Conservation (phyloP, 192 early-diverging fungal species). For the Dimargaris cristalligena region DNA sequence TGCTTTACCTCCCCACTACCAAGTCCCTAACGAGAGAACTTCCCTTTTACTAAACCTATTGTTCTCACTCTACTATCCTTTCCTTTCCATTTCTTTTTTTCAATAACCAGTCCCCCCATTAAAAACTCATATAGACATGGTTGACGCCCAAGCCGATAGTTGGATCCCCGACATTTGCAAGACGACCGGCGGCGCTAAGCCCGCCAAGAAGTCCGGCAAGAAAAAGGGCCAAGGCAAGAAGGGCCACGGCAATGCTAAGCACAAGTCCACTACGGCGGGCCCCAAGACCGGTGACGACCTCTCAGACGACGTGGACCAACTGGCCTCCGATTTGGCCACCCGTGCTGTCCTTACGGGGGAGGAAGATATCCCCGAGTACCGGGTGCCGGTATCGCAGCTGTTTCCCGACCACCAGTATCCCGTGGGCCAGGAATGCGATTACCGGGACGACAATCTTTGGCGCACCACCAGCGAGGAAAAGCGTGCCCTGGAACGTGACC, state of each 20-base stretch:
- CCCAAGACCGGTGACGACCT: neutral
- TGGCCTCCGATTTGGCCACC: neutral
- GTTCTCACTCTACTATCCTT: too few species aligned
- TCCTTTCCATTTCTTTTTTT: too few species aligned
- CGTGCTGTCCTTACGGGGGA: conserved; percentile 19
- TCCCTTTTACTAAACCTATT: too few species aligned
- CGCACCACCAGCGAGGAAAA: conserved; percentile 90
- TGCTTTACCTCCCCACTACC: too few species aligned
- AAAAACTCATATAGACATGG: too few species aligned
- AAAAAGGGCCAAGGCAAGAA: conserved; percentile 1
- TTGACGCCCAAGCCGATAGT: too few species aligned
- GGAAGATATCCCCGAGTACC: conserved; percentile 27
- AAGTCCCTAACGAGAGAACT: too few species aligned
- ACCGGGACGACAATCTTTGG: conserved; percentile 73
- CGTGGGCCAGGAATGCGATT: conserved; percentile 67
- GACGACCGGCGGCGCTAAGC: too few species aligned
- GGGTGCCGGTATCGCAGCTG: conserved; percentile 55
- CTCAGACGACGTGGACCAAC: neutral
- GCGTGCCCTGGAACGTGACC: conserved; percentile 55
- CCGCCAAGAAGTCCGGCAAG: too few species aligned
- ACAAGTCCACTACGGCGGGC: neutral
- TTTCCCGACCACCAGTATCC: conserved; percentile 65
- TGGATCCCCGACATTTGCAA: too few species aligned
- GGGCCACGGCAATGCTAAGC: neutral
- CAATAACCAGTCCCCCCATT: too few species aligned